A percentile compares a stretch with the other conserved stretches of the same genome.
Conservation (phyloP, 768 basidiomycete genomes). For the Pholiota microspora region DNA sequence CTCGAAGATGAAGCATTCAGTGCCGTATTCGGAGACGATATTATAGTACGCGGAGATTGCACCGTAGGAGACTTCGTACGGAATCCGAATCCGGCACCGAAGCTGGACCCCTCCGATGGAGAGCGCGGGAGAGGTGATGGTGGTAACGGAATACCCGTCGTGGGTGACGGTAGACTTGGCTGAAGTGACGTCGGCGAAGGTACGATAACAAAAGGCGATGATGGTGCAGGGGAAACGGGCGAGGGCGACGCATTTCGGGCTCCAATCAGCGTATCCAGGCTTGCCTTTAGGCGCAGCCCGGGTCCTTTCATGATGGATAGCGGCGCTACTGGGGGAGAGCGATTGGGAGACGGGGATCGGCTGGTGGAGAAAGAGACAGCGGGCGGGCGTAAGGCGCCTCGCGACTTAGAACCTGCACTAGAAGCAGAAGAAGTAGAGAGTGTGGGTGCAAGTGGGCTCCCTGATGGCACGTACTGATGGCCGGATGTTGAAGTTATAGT, state of each 20-base stretch:
- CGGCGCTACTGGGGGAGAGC: slow-evolving; percentile 7
- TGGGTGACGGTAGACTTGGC: not conserved
- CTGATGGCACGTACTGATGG: not conserved
- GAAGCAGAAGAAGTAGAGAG: not conserved
- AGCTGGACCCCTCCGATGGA: not conserved
- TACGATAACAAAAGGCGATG: slow-evolving; percentile 1
- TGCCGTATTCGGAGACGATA: slow-evolving; percentile 13
- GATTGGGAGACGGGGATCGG: not conserved
- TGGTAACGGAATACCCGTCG: not conserved
- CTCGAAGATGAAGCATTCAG: not conserved
- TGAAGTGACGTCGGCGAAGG: not conserved
- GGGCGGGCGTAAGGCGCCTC: slow-evolving; percentile 2
- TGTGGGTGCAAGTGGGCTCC: slow-evolving; percentile 17
- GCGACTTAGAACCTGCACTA: not conserved
- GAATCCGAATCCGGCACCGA: not conserved
- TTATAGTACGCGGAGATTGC: slow-evolving; percentile 9
- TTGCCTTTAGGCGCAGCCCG: slow-evolving; percentile 16
- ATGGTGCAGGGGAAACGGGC: slow-evolving; percentile 9
- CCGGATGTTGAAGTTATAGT: slow-evolving; percentile 11
- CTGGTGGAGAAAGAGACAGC: slow-evolving; percentile 3
- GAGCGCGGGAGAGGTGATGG: not conserved
- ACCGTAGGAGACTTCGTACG: slow-evolving; percentile 5
- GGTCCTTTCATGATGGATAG: slow-evolving; percentile 16
- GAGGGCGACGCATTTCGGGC: slow-evolving; percentile 2
- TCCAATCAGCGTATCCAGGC: slow-evolving; percentile 11